A percentile compares a stretch with the other conserved stretches of the same genome.
phyloP scores from a whole-genome alignment of 148 eudicot species.

The Fagopyrum tataricum region DNA sequence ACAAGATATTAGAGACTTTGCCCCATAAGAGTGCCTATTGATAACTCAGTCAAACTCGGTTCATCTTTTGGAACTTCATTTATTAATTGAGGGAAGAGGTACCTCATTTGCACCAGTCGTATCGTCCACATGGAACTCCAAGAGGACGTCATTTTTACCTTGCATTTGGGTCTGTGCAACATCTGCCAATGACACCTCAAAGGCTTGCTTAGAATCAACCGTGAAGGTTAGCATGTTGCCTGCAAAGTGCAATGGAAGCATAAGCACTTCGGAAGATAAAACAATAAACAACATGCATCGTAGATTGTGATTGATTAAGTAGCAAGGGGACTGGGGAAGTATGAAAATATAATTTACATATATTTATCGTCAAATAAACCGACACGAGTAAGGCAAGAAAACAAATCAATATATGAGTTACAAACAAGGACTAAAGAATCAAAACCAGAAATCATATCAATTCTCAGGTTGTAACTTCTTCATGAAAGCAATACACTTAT shows the following conservation, averaged over 20 bases:
- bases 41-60: background rate
- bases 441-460: background rate
- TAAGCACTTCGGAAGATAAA: background rate
- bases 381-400: too few species aligned
- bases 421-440: too few species aligned
- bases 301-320: background rate
- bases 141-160: conserved; percentile 85
- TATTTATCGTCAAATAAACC: background rate
- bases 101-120: conserved; percentile 98
- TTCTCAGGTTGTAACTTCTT: background rate
- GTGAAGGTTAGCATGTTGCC: conserved; percentile 77
- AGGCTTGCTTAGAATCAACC: conserved; percentile 83
- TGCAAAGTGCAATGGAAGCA: conserved; percentile 15
- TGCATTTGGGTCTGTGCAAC: conserved; percentile 93
- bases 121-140: conserved; percentile 98
- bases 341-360: background rate
- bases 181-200: conserved; percentile 95
- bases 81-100: conserved; percentile 9
- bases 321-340: background rate
- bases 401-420: too few species aligned
- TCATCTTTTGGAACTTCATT: background rate
- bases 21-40: background rate
- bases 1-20: background rate
- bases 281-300: background rate
- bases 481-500: background rate